Conservation (phyloP, 1,284 basidiomycete genomes). For the Rhodotorula sp. region DNA sequence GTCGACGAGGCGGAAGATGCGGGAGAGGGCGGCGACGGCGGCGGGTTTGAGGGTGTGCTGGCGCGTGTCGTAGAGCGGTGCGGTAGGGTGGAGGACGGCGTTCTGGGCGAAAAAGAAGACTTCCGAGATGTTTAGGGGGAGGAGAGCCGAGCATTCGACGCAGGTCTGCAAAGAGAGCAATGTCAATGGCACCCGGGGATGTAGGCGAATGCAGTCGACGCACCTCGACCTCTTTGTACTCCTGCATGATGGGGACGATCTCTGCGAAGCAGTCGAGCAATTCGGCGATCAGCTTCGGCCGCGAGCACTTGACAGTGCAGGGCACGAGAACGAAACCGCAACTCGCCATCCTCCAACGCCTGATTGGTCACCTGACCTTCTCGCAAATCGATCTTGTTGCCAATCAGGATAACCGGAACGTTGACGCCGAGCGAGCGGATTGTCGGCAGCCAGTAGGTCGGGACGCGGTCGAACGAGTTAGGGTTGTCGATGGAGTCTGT, state of each 20-base stretch:
- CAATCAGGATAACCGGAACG: conserved; percentile 94
- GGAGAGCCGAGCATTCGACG: conserved; percentile 89
- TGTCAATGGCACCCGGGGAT: conserved; percentile 10
- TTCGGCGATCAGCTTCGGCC: background rate
- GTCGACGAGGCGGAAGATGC: conserved; percentile 96
- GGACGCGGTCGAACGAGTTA: conserved; percentile 92
- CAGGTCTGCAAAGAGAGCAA: conserved; percentile 64
- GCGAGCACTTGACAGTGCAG: background rate
- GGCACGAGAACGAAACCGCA: background rate
- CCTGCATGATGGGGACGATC: conserved; percentile 91
- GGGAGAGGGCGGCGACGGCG: conserved; percentile 79
- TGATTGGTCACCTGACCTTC: conserved; percentile 91
- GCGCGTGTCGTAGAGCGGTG: conserved; percentile 92
- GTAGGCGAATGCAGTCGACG: background rate
- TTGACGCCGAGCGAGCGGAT: conserved; percentile 94
- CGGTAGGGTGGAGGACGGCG: conserved; percentile 94
- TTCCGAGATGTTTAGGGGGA: conserved; percentile 89
- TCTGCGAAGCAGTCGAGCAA: conserved; percentile 48
- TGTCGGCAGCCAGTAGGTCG: conserved; percentile 97
- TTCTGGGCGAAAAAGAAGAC: conserved; percentile 99
- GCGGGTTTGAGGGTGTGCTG: conserved; percentile 94
- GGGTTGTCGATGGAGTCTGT: conserved; percentile 84
- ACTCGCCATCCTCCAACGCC: conserved; percentile 73
- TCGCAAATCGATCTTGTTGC: conserved; percentile 96
- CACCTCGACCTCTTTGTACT: conserved; percentile 75